Evolutionary conservation across 1,284 basidiomycete genomes (phyloP), one percentile per base, ranked within the genome.

Genomic region (Boletus semigastroideus): DNA sequence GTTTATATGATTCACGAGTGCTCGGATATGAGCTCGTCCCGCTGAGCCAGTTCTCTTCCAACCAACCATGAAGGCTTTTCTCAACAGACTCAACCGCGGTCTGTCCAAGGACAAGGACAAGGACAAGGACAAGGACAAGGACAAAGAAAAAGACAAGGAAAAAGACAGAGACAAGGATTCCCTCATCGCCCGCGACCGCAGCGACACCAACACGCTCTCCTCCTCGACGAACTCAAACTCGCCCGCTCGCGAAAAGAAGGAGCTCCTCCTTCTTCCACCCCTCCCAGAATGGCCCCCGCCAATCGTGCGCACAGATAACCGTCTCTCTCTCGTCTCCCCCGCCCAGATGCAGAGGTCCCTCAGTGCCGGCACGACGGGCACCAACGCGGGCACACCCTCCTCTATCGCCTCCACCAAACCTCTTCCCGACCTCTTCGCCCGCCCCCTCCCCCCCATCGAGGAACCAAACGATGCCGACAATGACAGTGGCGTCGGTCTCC

Each of bases 61-160:
- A 42, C 42, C 45, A 37, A 40, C 46, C 62, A 90, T 90, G 88
- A 90, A 87, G 78, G 88, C 87, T 46, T 86, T 90, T 61, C 79
- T 90, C 69, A 78, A 80, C 66, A 81, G 87, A 62, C 75, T 90
- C 59, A 87, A 89, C 70, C 74, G 86, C 56, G 83, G 83, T 57
- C 77, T 80, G 54, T 73, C 79, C 59, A 86, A 85, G 68, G 83
- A 85, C 62, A 85, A 78, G 72, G 81, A 86, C 58, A 76, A 74
- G 57, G 75, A 78, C 59, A 61, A 48, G 55, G 65, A 62, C 57
- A 84, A 76, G 70, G 81, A 85, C 56, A 75, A 73, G 54, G 74
- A 76, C 49, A 57, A n/a, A 48, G 64, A 60, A 25, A 61, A 57
- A 44, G 59, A 59, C 13, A 59, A 53, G 47, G 65, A 70, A 46